These are phyloP conservation scores for Aspergillus saccharolyticus DNA, from an alignment of 495 filamentous ascomycete genomes.

Conservation along the genomic window DNA sequence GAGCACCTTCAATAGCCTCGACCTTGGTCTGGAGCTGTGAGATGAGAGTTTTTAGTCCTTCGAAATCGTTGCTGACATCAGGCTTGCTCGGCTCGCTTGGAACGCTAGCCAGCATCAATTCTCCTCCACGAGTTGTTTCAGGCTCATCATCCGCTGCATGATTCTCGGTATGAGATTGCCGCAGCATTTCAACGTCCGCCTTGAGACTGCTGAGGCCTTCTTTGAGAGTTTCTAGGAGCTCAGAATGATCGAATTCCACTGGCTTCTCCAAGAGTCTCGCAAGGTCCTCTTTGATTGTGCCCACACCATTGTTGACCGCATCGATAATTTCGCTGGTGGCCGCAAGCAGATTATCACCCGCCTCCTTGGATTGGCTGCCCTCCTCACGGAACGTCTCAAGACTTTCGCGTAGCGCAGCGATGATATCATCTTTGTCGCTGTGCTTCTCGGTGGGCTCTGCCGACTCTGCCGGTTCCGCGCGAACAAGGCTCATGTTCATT, in stretches of 20 bases:
- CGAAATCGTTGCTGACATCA: constrained; percentile 63
- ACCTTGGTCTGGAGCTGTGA: constrained; percentile 78
- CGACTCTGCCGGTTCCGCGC: constrained; percentile 20
- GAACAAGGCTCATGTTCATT: constrained; percentile 38
- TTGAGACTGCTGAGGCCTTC: constrained; percentile 67
- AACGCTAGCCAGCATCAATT: constrained; percentile 47
- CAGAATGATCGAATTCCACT: constrained; percentile 71
- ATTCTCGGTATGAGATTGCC: constrained; percentile 40
- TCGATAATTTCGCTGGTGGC: constrained; percentile 73
- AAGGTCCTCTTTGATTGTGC: constrained; percentile 66
- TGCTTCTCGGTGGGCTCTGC: constrained; percentile 6
- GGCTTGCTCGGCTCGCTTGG: constrained; percentile 24
- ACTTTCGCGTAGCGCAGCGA: constrained; percentile 65
- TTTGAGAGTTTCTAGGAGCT: constrained; percentile 81
- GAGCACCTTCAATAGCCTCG: constrained; percentile 66
- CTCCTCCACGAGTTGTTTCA: constrained; percentile 41
- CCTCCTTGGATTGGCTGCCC: constrained; percentile 50
- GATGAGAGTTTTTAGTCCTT: constrained; percentile 76
- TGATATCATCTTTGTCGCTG: constrained; percentile 48
- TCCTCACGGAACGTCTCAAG: constrained; percentile 65
- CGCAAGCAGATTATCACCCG: constrained; percentile 51
- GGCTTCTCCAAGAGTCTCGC: constrained; percentile 74
- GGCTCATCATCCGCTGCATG: constrained; percentile 35
- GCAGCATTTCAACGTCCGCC: constrained; percentile 72
- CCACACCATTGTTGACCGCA: constrained; percentile 76